These are phyloP conservation scores for Casuarina cunninghamiana DNA, from an alignment of 306 rosid species.

Conservation along the genomic window DNA sequence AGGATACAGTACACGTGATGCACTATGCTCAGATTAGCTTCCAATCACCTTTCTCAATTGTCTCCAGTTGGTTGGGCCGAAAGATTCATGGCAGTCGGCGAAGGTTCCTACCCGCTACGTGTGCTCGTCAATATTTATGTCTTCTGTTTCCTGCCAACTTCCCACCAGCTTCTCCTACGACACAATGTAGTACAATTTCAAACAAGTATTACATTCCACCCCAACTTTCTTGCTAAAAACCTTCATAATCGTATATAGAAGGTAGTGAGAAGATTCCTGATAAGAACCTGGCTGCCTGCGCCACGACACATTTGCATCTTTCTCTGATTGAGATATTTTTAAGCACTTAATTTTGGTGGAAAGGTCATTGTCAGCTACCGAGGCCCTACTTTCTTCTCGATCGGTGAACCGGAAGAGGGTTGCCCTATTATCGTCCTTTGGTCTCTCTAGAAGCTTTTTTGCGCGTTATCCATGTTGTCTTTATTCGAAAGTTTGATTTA, in stretches of 20 bases:
- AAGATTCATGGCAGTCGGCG: neutral
- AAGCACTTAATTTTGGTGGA: neutral
- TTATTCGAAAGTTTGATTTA: neutral
- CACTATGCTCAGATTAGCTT: neutral
- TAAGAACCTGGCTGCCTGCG: neutral
- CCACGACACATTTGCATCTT: neutral
- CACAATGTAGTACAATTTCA: neutral
- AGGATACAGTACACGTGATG: neutral
- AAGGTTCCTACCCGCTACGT: neutral
- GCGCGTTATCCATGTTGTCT: neutral
- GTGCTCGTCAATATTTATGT: neutral
- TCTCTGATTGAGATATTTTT: neutral
- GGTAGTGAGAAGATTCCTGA: too few relatives aligned
- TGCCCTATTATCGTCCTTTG: neutral
- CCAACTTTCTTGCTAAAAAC: neutral
- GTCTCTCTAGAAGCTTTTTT: neutral
- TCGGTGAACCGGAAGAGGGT: neutral
- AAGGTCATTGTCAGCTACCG: neutral
- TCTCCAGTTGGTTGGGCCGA: slow-evolving; percentile 16
- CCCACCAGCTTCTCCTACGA: neutral
- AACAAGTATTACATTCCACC: too few relatives aligned
- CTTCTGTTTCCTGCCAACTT: slow-evolving; percentile 24
- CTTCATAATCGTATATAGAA: neutral
- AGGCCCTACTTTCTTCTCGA: neutral
- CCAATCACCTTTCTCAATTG: neutral